Conservation (phyloP, 306 rosid species). For the Trifolium subterraneum region DNA sequence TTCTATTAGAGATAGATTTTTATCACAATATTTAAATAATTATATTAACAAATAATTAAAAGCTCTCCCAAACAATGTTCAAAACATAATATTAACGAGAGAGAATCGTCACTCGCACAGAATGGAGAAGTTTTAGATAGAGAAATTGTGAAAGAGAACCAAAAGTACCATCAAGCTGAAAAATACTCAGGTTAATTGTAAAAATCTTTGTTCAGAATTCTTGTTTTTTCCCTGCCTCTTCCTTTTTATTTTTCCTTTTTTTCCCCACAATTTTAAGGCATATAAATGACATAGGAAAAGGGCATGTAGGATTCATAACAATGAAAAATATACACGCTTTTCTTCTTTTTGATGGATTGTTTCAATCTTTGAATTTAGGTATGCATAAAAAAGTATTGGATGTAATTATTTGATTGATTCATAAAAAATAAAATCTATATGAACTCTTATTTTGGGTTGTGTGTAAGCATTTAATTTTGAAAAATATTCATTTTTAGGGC, state of each 20-base stretch:
- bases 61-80: background rate
- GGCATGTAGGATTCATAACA: conserved; percentile 16
- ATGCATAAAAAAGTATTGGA: too few species aligned
- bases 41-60: too few species aligned
- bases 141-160: background rate
- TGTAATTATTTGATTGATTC: conserved; percentile 9
- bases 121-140: conserved; percentile 7
- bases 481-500: conserved; percentile 13
- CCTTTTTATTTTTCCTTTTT: background rate
- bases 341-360: background rate
- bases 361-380: conserved; percentile 37
- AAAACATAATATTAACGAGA: conserved; percentile 26
- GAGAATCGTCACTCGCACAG: conserved; percentile 6
- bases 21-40: too few species aligned
- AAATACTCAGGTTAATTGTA: background rate
- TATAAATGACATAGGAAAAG: background rate
- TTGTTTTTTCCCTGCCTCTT: background rate
- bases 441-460: background rate
- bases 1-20: too few species aligned
- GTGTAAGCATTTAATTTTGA: conserved; percentile 41
- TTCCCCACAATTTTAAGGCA: background rate
- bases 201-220: conserved; percentile 39
- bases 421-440: background rate
- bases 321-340: conserved; percentile 26
- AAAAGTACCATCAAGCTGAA: background rate